These are phyloP conservation scores for Rhodocollybia butyracea DNA, from an alignment of 768 basidiomycete species.

Conservation along the genomic window DNA sequence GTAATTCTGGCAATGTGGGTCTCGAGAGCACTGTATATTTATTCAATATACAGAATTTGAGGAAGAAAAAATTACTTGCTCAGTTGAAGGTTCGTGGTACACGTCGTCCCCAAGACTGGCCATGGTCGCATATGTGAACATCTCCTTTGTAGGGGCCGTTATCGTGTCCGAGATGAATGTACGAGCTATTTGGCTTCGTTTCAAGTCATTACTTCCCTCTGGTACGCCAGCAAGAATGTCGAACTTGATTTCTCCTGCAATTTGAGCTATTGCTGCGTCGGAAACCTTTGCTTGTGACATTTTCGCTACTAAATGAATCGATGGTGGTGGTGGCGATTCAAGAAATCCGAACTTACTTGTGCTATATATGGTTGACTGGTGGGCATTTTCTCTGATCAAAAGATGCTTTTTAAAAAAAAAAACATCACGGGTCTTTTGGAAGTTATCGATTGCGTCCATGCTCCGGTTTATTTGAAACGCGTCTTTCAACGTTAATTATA, in stretches of 20 bases:
- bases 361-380: neutral
- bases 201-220: conserved; percentile 53
- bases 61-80: conserved; percentile 24
- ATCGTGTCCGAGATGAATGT: conserved; percentile 65
- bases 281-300: conserved; percentile 17
- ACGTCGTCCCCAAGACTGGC: conserved; percentile 82
- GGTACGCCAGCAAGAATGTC: conserved; percentile 58
- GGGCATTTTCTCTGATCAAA: too few relatives aligned
- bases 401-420: too few relatives aligned
- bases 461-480: too few relatives aligned
- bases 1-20: conserved; percentile 67
- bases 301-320: conserved; percentile 16
- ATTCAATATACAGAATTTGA: neutral
- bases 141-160: conserved; percentile 66
- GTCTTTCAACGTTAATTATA: too few relatives aligned
- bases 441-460: too few relatives aligned
- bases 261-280: conserved; percentile 21
- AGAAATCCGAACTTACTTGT: neutral
- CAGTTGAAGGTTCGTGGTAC: conserved; percentile 59
- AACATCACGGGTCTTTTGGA: too few relatives aligned
- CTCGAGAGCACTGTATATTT: conserved; percentile 52
- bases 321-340: conserved; percentile 2
- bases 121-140: conserved; percentile 66
- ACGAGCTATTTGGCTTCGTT: conserved; percentile 55
- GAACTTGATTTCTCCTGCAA: conserved; percentile 49